Evolutionary conservation across 1,139 yeast genomes (phyloP).

Genomic region (Yamadazyma friedrichii): DNA sequence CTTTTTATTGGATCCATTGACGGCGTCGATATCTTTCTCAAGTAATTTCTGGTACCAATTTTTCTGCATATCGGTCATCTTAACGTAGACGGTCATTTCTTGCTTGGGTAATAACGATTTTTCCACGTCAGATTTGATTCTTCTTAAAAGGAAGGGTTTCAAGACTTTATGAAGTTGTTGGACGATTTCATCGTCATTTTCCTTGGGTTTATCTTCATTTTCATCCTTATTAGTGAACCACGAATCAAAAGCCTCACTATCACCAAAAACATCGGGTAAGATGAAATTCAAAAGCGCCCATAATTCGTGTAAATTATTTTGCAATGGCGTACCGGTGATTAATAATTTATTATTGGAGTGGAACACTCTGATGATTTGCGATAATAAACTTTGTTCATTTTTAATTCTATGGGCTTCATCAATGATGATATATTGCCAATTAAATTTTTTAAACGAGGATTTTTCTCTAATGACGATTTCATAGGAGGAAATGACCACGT

Average conservation of each 20-base stretch:
- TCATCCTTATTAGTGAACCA: constrained; percentile 47
- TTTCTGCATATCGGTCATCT: constrained; percentile 75
- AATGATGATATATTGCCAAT: constrained; percentile 73
- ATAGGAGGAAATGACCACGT: constrained; percentile 70
- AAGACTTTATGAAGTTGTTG: constrained; percentile 87
- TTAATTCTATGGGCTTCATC: constrained; percentile 85
- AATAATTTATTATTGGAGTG: constrained; percentile 67
- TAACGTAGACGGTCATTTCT: constrained; percentile 69
- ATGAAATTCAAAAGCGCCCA: constrained; percentile 79
- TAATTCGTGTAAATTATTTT: constrained; percentile 73
- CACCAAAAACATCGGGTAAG: constrained; percentile 76
- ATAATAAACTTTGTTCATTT: constrained; percentile 70
- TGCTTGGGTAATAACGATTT: constrained; percentile 72
- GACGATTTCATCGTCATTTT: constrained; percentile 55
- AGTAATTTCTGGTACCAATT: constrained; percentile 73
- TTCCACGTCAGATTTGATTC: constrained; percentile 79
- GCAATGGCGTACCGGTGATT: constrained; percentile 81
- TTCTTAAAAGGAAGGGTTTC: constrained; percentile 69
- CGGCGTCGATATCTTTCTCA: constrained; percentile 82
- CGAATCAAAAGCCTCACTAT: constrained; percentile 68
- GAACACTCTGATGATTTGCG: constrained; percentile 73
- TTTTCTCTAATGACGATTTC: constrained; percentile 79
- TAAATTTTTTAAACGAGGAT: constrained; percentile 57
- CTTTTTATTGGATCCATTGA: constrained; percentile 72
- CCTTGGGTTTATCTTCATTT: constrained; percentile 26